Evolutionary conservation across 371 early-diverging fungal species (phyloP).

Genomic region (Batkoa obscura): DNA sequence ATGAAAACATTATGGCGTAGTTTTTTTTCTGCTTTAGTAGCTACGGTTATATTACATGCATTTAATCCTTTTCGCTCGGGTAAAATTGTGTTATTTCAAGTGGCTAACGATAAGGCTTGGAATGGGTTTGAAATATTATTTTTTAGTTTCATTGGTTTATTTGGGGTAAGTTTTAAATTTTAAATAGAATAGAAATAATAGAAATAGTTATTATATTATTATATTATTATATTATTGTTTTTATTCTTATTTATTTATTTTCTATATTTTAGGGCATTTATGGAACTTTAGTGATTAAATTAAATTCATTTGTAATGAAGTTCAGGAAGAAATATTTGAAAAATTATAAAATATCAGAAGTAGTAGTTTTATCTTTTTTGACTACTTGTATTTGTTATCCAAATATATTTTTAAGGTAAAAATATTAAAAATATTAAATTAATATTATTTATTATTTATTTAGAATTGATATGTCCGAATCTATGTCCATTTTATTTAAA

Average conservation of each 20-base stretch:
- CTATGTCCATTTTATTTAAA: slow-evolving; percentile 53
- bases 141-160: slow-evolving; percentile 16
- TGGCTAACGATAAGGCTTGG: slow-evolving; percentile 78
- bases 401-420: slow-evolving; percentile 48
- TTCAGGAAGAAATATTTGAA: slow-evolving; percentile 30
- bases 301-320: slow-evolving; percentile 42
- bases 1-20: slow-evolving; percentile 87
- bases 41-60: slow-evolving; percentile 63
- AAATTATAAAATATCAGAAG: slow-evolving; percentile 44
- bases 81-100: slow-evolving; percentile 86
- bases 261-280: slow-evolving; percentile 42
- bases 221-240: background rate
- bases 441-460: slow-evolving; percentile 8
- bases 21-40: slow-evolving; percentile 83
- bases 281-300: slow-evolving; percentile 59
- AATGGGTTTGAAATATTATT: slow-evolving; percentile 46
- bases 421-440: background rate
- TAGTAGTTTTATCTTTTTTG: slow-evolving; percentile 39
- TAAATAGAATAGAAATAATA: too few species aligned
- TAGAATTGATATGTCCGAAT: slow-evolving; percentile 44
- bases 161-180: slow-evolving; percentile 13
- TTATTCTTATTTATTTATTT: slow-evolving; percentile 18
- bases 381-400: slow-evolving; percentile 54
- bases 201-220: too few species aligned
- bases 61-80: slow-evolving; percentile 88